Evolutionary conservation across 768 basidiomycete genomes (phyloP).

Genomic region (Leccinum boreale): DNA sequence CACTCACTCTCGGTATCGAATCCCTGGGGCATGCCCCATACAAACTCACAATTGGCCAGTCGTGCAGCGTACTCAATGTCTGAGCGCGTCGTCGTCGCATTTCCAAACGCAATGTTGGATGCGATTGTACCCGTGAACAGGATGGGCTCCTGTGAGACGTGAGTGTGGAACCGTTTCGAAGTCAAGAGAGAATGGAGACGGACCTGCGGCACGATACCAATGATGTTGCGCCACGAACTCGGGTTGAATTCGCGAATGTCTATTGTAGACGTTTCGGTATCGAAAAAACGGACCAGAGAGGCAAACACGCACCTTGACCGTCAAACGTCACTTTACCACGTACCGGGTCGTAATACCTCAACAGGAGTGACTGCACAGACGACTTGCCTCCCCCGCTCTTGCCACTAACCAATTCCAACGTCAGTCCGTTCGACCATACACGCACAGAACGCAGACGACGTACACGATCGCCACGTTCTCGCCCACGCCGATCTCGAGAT

Average conservation of each 20-base stretch:
- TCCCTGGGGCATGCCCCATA: conserved; percentile 91
- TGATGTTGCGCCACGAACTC: conserved; percentile 86
- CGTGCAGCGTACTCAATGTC: conserved; percentile 87
- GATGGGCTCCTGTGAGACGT: conserved; percentile 56
- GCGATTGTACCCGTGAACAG: conserved; percentile 92
- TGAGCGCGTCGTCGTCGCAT: conserved; percentile 66
- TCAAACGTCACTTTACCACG: conserved; percentile 80
- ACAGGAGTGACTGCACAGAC: conserved; percentile 80
- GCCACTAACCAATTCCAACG: conserved; percentile 48
- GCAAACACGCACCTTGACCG: conserved; percentile 60
- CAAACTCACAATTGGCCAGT: conserved; percentile 93
- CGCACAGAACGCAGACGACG: conserved; percentile 29
- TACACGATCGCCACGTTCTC: conserved; percentile 92
- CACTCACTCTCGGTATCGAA: conserved; percentile 87
- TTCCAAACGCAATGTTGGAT: conserved; percentile 91
- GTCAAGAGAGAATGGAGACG: neutral
- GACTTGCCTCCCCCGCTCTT: conserved; percentile 94
- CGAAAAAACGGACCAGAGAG: neutral
- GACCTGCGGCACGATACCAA: conserved; percentile 85
- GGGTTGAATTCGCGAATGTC: conserved; percentile 86
- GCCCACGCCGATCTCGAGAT: conserved; percentile 77
- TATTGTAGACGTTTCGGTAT: conserved; percentile 8
- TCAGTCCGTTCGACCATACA: neutral
- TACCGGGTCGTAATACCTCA: conserved; percentile 89
- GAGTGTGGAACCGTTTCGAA: too few relatives aligned